phyloP scores from a whole-genome alignment of 2,329 filamentous ascomycete genomes.

The Aspergillus sp. region DNA sequence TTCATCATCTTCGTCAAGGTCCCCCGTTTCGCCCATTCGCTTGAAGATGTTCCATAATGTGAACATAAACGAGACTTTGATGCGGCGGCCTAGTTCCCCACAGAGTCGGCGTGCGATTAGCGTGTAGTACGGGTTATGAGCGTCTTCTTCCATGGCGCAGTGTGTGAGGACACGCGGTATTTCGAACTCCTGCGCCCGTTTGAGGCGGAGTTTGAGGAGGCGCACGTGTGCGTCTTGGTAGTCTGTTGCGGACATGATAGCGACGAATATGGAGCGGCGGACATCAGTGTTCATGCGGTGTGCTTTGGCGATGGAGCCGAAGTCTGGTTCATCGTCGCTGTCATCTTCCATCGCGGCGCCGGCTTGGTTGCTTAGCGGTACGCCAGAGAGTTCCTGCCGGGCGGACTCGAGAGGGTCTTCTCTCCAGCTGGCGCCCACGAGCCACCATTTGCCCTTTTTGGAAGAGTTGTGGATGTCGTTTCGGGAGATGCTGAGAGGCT shows the following conservation, averaged over 20 bases:
- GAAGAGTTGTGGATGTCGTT: slow-evolving; percentile 79
- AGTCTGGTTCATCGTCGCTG: slow-evolving; percentile 56
- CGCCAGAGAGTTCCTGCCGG: slow-evolving; percentile 30
- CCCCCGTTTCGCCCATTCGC: slow-evolving; percentile 71
- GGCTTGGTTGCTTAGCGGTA: slow-evolving; percentile 13
- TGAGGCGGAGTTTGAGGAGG: slow-evolving; percentile 78
- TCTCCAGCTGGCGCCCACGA: slow-evolving; percentile 90
- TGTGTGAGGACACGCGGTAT: slow-evolving; percentile 85
- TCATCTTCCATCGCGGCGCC: slow-evolving; percentile 20
- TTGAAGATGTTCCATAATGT: slow-evolving; percentile 84
- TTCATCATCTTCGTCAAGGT: slow-evolving; percentile 62
- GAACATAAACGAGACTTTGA: slow-evolving; percentile 84
- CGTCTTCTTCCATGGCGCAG: slow-evolving; percentile 77
- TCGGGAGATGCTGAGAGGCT: slow-evolving; percentile 79
- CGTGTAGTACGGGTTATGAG: slow-evolving; percentile 92
- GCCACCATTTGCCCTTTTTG: slow-evolving; percentile 96
- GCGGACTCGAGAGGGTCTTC: slow-evolving; percentile 41
- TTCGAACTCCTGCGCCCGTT: slow-evolving; percentile 81
- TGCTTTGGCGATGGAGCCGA: slow-evolving; percentile 70
- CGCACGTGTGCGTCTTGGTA: slow-evolving; percentile 80
- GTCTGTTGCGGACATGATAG: slow-evolving; percentile 82
- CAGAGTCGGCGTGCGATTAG: slow-evolving; percentile 79
- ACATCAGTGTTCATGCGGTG: slow-evolving; percentile 86
- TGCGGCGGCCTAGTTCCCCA: slow-evolving; percentile 61
- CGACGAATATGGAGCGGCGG: slow-evolving; percentile 87